Evolutionary conservation across 2,329 filamentous ascomycete genomes (phyloP), one percentile per base, ranked within the genome.

Genomic region (Botrytis galanthina): DNA sequence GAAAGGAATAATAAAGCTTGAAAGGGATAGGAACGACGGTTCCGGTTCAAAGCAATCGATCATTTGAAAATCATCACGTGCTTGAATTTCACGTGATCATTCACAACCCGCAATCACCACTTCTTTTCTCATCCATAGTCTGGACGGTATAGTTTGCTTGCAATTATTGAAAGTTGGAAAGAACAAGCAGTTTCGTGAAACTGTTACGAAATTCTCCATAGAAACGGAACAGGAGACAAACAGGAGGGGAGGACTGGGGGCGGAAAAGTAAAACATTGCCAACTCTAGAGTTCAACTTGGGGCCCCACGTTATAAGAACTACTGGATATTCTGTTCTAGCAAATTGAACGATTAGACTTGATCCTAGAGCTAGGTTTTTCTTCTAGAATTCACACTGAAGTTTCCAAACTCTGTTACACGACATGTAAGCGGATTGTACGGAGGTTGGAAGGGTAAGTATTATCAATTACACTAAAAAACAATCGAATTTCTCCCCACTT

Each of bases 21-120:
- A 5, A n/a, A 54, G 0, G 10, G 26, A 54, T 7, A n/a, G 48
- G 5, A n/a, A n/a, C 12, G 16, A 54, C 26, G 12, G 48, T 54
- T 14, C 48, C 6, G 26, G 48, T n/a, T 54, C 12, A n/a, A n/a
- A n/a, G 26, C 26, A 16, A 16, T 54, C 5, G 4, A 29, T 54
- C 12, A 8, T 5, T 5, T 12, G 3, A 8, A 29, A 10, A n/a
- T n/a, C n/a, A 29, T 54, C 26, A 54, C 26, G 48, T 54, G 48
- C 14, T 1, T 0, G 5, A 0, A 1, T 1, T 14, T 6, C 48
- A 54, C 48, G 48, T 54, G 48, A 54, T 3, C 6, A 0, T 14
- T 16, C 48, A n/a, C 26, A n/a, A 54, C 10, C 9, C 48, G 8
- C 12, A 16, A 16, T 16, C 5, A n/a, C 26, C 2, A 5, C 12